Evolutionary conservation across 495 filamentous ascomycete species (phyloP).

Genomic region (Penicillium cosmopolitanum): DNA sequence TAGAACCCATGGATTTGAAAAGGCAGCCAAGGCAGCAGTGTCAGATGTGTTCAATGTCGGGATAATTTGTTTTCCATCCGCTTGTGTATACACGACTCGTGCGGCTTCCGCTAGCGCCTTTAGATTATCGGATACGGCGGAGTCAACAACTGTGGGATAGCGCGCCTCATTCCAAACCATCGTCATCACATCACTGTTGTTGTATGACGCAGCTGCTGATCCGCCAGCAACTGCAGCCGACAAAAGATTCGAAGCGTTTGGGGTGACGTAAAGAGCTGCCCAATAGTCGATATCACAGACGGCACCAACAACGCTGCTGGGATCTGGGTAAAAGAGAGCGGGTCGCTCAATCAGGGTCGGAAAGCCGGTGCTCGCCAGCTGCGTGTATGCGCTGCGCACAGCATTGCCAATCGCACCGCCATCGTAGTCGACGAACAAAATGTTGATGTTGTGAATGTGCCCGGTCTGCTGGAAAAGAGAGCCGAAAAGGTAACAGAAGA

Average conservation of each 20-base stretch:
- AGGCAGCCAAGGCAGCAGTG: constrained; percentile 35
- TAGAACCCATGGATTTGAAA: constrained; percentile 47
- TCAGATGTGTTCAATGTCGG: constrained; percentile 33
- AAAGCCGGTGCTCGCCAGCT: constrained; percentile 40
- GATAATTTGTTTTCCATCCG: constrained; percentile 34
- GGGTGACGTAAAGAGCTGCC: constrained; percentile 46
- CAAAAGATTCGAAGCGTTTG: constrained; percentile 42
- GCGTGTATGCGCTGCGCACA: constrained; percentile 43
- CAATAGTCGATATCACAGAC: constrained; percentile 52
- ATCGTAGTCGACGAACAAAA: constrained; percentile 58
- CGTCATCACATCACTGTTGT: constrained; percentile 40
- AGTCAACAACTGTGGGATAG: constrained; percentile 49
- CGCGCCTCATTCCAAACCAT: constrained; percentile 57
- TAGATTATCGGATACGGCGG: constrained; percentile 31
- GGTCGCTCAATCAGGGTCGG: constrained; percentile 43
- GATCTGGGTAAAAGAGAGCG: constrained; percentile 28
- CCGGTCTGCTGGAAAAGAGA: constrained; percentile 43
- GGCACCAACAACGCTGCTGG: constrained; percentile 26
- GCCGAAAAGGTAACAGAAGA: constrained; percentile 53
- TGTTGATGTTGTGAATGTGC: constrained; percentile 45
- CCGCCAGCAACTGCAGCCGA: constrained; percentile 38
- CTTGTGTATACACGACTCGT: constrained; percentile 34
- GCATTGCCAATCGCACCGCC: constrained; percentile 48
- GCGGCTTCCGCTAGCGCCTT: constrained; percentile 38
- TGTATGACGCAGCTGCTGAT: constrained; percentile 37